These are phyloP conservation scores for Acer negundo DNA, from an alignment of 345 rosid genomes.

Conservation along the genomic window DNA sequence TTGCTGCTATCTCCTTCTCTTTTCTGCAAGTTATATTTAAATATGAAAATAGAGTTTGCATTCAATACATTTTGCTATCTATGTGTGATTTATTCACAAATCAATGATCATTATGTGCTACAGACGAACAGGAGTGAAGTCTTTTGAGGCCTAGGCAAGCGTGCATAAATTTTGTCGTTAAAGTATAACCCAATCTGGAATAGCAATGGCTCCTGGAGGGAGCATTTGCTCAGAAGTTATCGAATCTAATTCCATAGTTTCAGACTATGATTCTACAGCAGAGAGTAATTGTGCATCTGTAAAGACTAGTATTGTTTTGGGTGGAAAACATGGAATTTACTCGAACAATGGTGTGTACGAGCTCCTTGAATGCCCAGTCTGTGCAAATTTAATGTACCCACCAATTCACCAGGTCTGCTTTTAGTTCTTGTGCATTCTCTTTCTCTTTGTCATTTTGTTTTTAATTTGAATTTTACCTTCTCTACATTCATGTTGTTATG, in stretches of 20 bases:
- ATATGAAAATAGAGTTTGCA: constrained; percentile 1
- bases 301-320: constrained; percentile 31
- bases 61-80: not conserved
- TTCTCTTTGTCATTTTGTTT: not conserved
- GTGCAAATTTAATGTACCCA: constrained; percentile 61
- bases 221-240: constrained; percentile 46
- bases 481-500: not conserved
- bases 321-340: constrained; percentile 37
- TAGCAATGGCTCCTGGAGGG: constrained; percentile 54
- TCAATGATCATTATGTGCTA: constrained; percentile 2
- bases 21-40: not conserved
- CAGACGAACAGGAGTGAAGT: constrained; percentile 26
- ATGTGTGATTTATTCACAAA: not conserved
- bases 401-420: constrained; percentile 68
- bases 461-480: not conserved
- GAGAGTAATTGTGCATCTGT: constrained; percentile 25
- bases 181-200: constrained; percentile 15
- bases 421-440: not conserved
- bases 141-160: constrained; percentile 5
- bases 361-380: constrained; percentile 58
- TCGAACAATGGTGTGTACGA: constrained; percentile 52
- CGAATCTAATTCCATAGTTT: constrained; percentile 27
- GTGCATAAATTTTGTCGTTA: not conserved
- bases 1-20: not conserved
- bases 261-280: constrained; percentile 30